A percentile compares a stretch with the other conserved stretches of the same genome.
These are phyloP conservation scores for Populus simonii DNA, from an alignment of 345 rosid species.

Conservation along the genomic window DNA sequence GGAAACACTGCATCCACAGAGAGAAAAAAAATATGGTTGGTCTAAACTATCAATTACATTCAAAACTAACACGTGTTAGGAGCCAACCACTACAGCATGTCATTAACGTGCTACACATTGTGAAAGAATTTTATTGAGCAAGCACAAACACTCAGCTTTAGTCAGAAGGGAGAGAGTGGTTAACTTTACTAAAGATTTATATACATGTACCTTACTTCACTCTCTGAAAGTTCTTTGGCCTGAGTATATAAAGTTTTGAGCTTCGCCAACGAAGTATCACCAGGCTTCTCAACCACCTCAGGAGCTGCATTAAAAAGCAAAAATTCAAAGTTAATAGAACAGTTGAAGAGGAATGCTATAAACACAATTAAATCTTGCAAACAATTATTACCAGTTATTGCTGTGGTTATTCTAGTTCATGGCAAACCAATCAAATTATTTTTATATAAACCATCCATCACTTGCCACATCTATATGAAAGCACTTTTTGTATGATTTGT, in stretches of 20 bases:
- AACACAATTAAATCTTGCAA: too few species aligned
- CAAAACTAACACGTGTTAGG: not conserved
- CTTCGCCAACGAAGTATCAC: constrained; percentile 64
- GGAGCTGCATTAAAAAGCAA: constrained; percentile 57
- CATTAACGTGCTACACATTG: not conserved
- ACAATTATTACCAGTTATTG: too few species aligned
- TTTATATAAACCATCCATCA: too few species aligned
- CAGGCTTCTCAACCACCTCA: constrained; percentile 88
- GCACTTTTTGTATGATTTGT: too few species aligned
- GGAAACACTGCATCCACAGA: constrained; percentile 47
- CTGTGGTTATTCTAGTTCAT: too few species aligned
- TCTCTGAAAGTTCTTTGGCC: constrained; percentile 87
- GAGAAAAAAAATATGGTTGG: constrained; percentile 1
- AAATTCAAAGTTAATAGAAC: not conserved
- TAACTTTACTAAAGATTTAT: not conserved
- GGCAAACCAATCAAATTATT: too few species aligned
- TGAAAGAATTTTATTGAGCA: not conserved
- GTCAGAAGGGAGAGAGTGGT: not conserved
- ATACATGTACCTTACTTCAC: constrained; percentile 60
- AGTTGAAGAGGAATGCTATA: too few species aligned
- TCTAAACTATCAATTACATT: not conserved
- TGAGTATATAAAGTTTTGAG: constrained; percentile 56
- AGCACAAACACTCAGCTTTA: not conserved
- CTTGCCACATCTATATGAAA: too few species aligned
- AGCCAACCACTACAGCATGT: too few species aligned